Conservation (phyloP, 1,139 yeast genomes). For the Sporopachydermia cereana region DNA sequence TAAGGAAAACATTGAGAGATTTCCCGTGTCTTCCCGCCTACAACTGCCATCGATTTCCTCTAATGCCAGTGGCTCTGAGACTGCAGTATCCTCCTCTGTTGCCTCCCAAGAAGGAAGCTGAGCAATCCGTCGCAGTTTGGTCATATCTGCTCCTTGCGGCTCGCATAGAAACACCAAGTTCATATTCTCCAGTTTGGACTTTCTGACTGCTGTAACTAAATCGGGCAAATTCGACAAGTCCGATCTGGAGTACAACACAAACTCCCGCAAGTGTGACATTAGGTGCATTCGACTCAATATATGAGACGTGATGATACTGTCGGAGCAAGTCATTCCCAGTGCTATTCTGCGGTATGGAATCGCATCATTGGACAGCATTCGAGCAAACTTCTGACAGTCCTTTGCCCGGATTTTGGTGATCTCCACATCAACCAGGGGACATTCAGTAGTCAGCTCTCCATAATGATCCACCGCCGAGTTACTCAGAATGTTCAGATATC, state of each 20-base stretch:
- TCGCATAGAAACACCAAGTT: background rate
- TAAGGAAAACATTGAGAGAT: too few relatives aligned
- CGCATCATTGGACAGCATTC: background rate
- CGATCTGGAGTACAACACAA: background rate
- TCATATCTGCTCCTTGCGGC: background rate
- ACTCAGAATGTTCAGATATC: background rate
- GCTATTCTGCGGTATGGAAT: background rate
- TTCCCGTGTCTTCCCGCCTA: background rate
- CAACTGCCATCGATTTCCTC: too few relatives aligned
- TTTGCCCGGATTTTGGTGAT: background rate
- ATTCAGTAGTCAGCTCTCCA: background rate
- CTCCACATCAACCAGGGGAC: background rate
- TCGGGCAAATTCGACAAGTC: background rate
- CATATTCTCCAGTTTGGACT: background rate
- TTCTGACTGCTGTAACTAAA: background rate
- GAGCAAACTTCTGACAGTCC: background rate
- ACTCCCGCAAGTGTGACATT: background rate
- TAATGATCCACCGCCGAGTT: background rate
- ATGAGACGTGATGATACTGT: background rate
- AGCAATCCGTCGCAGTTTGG: background rate
- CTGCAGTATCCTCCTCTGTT: background rate
- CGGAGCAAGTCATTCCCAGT: background rate
- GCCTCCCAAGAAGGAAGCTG: background rate
- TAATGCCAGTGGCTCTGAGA: too few relatives aligned
- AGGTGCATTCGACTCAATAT: background rate